phyloP scores from a whole-genome alignment of 768 basidiomycete genomes.

The Amylocystis lapponica region DNA sequence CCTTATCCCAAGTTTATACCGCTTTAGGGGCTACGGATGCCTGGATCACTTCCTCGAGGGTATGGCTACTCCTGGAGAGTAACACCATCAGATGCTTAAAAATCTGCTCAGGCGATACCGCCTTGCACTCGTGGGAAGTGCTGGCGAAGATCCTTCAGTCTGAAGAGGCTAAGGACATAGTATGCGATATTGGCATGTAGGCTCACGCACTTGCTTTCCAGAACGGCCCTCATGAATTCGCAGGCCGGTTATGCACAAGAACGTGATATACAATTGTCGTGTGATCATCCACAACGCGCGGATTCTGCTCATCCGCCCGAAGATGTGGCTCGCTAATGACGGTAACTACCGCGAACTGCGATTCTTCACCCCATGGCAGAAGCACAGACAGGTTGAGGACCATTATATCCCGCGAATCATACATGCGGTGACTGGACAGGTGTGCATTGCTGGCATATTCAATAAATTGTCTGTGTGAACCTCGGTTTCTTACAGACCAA shows the following conservation, averaged over 20 bases:
- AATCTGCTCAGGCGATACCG: constrained; percentile 74
- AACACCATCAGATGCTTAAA: neutral
- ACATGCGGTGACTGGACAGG: constrained; percentile 84
- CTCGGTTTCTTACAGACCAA: constrained; percentile 46
- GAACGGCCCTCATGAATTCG: neutral
- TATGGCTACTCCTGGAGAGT: constrained; percentile 24
- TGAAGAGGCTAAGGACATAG: constrained; percentile 74
- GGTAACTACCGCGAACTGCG: constrained; percentile 85
- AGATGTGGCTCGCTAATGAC: constrained; percentile 99
- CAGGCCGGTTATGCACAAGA: constrained; percentile 98
- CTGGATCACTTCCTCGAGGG: constrained; percentile 97
- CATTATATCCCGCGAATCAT: constrained; percentile 90
- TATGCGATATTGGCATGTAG: constrained; percentile 97
- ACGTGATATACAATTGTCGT: constrained; percentile 96
- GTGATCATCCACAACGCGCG: constrained; percentile 81
- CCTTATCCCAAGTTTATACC: neutral
- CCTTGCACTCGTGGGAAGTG: constrained; percentile 96
- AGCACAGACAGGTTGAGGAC: constrained; percentile 85
- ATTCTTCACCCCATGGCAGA: constrained; percentile 94
- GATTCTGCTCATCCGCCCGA: constrained; percentile 92
- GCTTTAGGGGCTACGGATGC: constrained; percentile 90
- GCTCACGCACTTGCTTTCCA: neutral
- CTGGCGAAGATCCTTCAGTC: constrained; percentile 84
- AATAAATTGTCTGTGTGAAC: no score
- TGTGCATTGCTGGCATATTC: no score